Evolutionary conservation across 1,139 yeast species (phyloP).

Genomic region (Suhomyces maxii): DNA sequence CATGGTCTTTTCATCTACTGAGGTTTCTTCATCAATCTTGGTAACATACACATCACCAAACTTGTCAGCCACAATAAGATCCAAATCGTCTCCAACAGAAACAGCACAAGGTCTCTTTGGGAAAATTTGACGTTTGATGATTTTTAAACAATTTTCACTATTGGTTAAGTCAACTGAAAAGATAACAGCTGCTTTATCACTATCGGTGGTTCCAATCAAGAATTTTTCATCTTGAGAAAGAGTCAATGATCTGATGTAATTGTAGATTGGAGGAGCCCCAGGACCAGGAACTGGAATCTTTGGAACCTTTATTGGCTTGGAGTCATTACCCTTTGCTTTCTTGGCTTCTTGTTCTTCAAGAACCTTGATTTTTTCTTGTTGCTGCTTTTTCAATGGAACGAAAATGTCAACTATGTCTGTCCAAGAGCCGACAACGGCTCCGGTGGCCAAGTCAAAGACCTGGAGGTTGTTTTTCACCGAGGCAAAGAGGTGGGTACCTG

Average conservation of each 20-base stretch:
- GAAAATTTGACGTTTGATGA: constrained; percentile 69
- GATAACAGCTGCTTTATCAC: constrained; percentile 77
- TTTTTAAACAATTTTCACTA: constrained; percentile 39
- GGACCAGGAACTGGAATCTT: constrained; percentile 65
- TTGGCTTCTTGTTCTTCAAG: constrained; percentile 23
- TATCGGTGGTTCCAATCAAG: constrained; percentile 73
- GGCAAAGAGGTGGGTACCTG: constrained; percentile 51
- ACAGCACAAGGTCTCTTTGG: constrained; percentile 90
- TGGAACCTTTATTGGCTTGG: constrained; percentile 39
- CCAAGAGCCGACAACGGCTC: constrained; percentile 54
- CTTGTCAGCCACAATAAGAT: constrained; percentile 83
- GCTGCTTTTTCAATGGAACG: constrained; percentile 45
- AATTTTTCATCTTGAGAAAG: constrained; percentile 54
- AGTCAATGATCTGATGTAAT: constrained; percentile 62
- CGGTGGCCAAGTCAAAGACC: constrained; percentile 42
- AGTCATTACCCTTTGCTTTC: constrained; percentile 28
- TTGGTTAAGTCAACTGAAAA: constrained; percentile 42
- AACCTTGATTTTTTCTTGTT: constrained; percentile 37
- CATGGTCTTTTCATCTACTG: constrained; percentile 42
- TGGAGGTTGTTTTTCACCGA: constrained; percentile 58
- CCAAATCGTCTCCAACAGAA: constrained; percentile 54
- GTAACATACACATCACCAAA: constrained; percentile 90
- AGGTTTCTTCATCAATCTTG: constrained; percentile 32
- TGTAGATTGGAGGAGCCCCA: constrained; percentile 65
- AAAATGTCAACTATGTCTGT: constrained; percentile 51